Base-by-base conservation (phyloP, 1,139 yeast species). In the Yamadazyma taylorii region DNA sequence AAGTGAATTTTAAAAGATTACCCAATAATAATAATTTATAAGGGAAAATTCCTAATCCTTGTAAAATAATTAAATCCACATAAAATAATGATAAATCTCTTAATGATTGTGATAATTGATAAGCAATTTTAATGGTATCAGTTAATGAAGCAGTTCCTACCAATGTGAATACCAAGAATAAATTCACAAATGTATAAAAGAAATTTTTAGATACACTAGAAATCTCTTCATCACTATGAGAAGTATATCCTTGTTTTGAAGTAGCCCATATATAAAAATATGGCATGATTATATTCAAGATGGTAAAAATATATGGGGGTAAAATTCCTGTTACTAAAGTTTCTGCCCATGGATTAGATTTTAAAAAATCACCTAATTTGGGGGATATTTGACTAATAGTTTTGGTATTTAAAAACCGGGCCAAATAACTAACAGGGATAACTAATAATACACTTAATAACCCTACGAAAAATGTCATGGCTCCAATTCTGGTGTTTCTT, bases 1-100 rank as follows among this genome's bases (percentile, higher is more conserved):
- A 32, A 78, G 88, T 58, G 73, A 83, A 52, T 74, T 77, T 56
- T 23, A 70, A 46, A 33, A 71, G 59, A 45, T 85, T 84, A 1
- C 96, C 95, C 73, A 79, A 61, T 28, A 82, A 61, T 33, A 88
- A 63, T 26, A 87, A 61, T 39, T 86, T 78, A 45, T 85, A 79
- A 1, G 96, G 96, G 54, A 84, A 83, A 75, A 88, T 83, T 1
- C 92, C 95, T 28, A 87, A 60, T 0, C 95, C 96, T 58, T 87
- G 96, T 29, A 87, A 70, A 19, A 87, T 72, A 14, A 42, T 42
- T 26, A 42, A 35, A 17, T 42, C 46, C 35, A 85, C 89, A 59
- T 88, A 87, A 57, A 87, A 88, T 39, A 84, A 65, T 6, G 95
- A 83, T 38, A 85, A 70, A 33, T 79, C 76, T 48, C 81, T 73